Conservation (phyloP, 306 rosid species). For the Oemleria cerasiformis region DNA sequence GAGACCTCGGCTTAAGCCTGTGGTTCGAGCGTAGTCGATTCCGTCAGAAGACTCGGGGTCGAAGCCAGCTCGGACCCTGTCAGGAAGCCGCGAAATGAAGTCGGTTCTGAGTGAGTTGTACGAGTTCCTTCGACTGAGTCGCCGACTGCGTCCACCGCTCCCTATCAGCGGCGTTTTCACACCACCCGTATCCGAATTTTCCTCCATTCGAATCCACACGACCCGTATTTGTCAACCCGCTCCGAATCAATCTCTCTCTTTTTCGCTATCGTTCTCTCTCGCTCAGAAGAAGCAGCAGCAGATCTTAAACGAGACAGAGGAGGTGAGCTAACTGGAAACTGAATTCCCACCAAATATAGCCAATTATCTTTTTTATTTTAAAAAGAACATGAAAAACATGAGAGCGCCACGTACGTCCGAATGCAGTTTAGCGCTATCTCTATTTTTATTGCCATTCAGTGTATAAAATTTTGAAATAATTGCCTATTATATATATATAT, state of each 20-base stretch:
- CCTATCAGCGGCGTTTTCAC: slow-evolving; percentile 29
- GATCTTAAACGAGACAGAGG: neutral
- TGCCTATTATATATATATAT: no score
- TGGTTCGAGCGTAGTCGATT: slow-evolving; percentile 30
- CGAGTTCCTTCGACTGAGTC: slow-evolving; percentile 38
- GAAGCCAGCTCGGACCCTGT: slow-evolving; percentile 25
- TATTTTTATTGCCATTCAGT: no score
- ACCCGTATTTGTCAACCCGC: neutral
- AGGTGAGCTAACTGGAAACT: neutral
- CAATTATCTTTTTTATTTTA: neutral
- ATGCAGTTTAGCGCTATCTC: neutral
- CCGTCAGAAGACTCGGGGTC: slow-evolving; percentile 32
- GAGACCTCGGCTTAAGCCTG: slow-evolving; percentile 31
- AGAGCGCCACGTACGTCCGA: neutral
- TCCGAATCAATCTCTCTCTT: neutral
- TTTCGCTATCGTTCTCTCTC: neutral
- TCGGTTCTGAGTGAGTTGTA: slow-evolving; percentile 38
- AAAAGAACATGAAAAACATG: no score
- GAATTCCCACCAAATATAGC: neutral
- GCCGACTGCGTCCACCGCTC: slow-evolving; percentile 17
- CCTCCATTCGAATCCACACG: slow-evolving; percentile 25
- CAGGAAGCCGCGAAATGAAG: slow-evolving; percentile 40
- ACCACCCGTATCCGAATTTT: slow-evolving; percentile 14
- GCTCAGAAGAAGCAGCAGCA: neutral
- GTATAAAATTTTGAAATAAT: no score